Evolutionary conservation across 2,329 filamentous ascomycete genomes (phyloP), one percentile per base, ranked within the genome.

Genomic region (Elsinoe necatrix): DNA sequence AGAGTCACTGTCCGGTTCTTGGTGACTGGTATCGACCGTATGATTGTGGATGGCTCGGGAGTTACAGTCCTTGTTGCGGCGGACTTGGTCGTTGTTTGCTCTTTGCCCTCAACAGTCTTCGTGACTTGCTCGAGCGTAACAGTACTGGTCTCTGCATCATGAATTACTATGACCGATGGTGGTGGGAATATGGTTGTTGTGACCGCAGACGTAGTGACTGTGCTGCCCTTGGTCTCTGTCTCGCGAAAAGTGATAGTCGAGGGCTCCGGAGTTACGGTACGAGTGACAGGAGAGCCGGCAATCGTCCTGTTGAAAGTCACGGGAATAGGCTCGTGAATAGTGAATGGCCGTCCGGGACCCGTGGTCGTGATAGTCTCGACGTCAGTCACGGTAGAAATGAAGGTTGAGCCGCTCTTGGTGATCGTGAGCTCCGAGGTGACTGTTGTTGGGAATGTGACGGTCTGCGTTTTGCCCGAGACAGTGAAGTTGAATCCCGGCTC

Each of bases 201-300:
- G 14, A 35, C 50, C 7, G 29, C 4, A 20, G 50, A 35, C 7
- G n/a, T 27, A 23, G 50, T 54, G 29, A 54, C 31, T 21, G 50
- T 54, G 12, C 37, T 54, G 27, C 37, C 31, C 8, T 14, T 39
- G 14, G 31, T 54, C 18, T 31, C 50, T 20, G 25, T 54, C 27
- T 29, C 27, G 27, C 27, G 27, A 9, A 29, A 29, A 29, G 27
- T 29, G 27, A 51, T 31, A 16, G 29, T 42, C 7, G 52, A 55
- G 18, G 52, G 39, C 12, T 23, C 52, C 9, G 52, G 47, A n/a
- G 47, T 55, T 23, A 55, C 39, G n/a, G 41, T 56, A 8, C 41
- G 29, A 37, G 54, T 56, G 8, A 48, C 42, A 11, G n/a, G 23
- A 16, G 54, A 29, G n/a, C 41, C 41, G 16, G 16, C 20, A 11